phyloP scores from a whole-genome alignment of 768 basidiomycete species.

The Termitomyces sp. region DNA sequence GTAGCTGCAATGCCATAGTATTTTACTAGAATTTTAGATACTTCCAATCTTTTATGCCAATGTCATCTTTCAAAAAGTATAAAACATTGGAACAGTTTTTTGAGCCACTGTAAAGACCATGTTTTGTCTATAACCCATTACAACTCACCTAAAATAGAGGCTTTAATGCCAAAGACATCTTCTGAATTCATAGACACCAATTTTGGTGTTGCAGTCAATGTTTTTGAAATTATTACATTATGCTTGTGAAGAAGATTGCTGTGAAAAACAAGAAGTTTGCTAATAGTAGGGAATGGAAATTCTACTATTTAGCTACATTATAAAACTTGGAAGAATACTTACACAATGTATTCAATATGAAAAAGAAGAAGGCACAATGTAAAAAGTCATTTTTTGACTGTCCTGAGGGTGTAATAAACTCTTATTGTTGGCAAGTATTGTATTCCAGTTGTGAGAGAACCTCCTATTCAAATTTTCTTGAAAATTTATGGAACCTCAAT shows the following conservation, averaged over 20 bases:
- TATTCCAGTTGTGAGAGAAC: slow-evolving; percentile 16
- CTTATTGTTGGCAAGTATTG: slow-evolving; percentile 19
- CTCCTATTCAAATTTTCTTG: slow-evolving; percentile 5
- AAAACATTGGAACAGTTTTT: too few relatives aligned
- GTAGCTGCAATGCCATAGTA: too few relatives aligned
- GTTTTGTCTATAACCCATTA: slow-evolving; percentile 19
- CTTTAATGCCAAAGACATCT: slow-evolving; percentile 21
- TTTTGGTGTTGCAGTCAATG: slow-evolving; percentile 7
- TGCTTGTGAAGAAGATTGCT: slow-evolving; percentile 17
- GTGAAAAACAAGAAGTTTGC: slow-evolving; percentile 25
- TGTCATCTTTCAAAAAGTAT: too few relatives aligned
- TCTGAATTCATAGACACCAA: not conserved
- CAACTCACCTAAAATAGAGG: too few relatives aligned
- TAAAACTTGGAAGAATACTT: slow-evolving; percentile 24
- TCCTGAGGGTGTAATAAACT: not conserved
- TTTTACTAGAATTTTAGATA: too few relatives aligned
- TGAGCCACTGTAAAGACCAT: too few relatives aligned
- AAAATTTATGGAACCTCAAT: not conserved
- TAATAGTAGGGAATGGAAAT: slow-evolving; percentile 21
- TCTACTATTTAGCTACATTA: too few relatives aligned
- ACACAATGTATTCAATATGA: slow-evolving; percentile 20
- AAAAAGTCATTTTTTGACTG: slow-evolving; percentile 17
- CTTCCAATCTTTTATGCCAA: too few relatives aligned
- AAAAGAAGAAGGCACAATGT: slow-evolving; percentile 19
- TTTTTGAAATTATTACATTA: too few relatives aligned